Conservation (phyloP, 768 basidiomycete genomes). For the Tylopilus sp. region DNA sequence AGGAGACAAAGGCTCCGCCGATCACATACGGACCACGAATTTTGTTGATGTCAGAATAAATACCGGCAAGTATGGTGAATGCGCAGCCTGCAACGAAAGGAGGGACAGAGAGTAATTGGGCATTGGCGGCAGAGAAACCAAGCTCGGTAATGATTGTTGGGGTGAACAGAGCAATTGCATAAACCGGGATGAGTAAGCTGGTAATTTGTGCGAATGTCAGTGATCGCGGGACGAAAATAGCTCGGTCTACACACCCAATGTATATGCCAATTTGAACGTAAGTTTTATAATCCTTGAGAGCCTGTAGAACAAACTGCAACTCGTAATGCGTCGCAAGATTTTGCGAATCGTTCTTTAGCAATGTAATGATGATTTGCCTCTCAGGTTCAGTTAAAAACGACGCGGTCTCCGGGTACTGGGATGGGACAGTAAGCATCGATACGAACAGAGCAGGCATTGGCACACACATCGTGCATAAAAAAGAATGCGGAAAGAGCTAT, state of each 20-base stretch:
- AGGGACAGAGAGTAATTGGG: neutral
- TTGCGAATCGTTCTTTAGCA: conserved; percentile 42
- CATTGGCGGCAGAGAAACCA: conserved; percentile 46
- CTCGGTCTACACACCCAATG: conserved; percentile 33
- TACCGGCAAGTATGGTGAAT: neutral
- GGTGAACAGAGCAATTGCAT: conserved; percentile 48
- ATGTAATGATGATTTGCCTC: conserved; percentile 32
- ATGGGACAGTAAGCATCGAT: neutral
- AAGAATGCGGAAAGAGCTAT: conserved; percentile 36
- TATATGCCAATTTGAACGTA: conserved; percentile 35
- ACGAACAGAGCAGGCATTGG: neutral
- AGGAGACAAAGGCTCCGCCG: neutral
- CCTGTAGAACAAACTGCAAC: conserved; percentile 45
- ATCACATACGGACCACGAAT: neutral
- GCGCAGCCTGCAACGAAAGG: neutral
- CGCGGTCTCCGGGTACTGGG: conserved; percentile 56
- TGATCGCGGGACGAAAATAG: neutral
- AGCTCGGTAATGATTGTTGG: conserved; percentile 50
- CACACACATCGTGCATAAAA: conserved; percentile 50
- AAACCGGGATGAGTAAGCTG: conserved; percentile 45
- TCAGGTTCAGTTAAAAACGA: conserved; percentile 49
- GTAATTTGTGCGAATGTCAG: conserved; percentile 3
- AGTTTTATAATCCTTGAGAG: conserved; percentile 45
- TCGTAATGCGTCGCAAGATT: conserved; percentile 45
- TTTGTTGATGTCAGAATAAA: neutral